These are phyloP conservation scores for Linnemannia exigua DNA, from an alignment of 192 early-diverging fungal genomes.

Conservation along the genomic window DNA sequence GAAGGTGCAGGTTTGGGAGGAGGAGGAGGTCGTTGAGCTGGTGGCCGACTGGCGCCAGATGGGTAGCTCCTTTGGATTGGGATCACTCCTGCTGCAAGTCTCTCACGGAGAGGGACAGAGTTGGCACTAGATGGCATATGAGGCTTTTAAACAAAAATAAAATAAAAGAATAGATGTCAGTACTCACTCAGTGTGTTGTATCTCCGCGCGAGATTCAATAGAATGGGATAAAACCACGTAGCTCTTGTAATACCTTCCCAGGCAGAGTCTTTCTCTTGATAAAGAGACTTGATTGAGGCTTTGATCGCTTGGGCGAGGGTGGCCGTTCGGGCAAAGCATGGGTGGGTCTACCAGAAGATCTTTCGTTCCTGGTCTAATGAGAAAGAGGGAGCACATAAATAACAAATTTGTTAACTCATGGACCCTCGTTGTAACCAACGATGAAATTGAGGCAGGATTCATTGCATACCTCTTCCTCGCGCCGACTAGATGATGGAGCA, in stretches of 20 bases:
- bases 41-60: neutral
- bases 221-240: neutral
- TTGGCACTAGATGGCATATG: neutral
- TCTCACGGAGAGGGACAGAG: constrained; percentile 26
- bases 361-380: neutral
- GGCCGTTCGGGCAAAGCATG: constrained; percentile 11
- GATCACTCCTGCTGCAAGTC: constrained; percentile 35
- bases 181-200: neutral
- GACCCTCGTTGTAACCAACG: too few species aligned
- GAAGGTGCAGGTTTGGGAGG: constrained; percentile 28
- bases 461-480: neutral
- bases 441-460: neutral
- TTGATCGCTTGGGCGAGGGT: constrained; percentile 32
- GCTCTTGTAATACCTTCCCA: constrained; percentile 16
- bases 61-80: constrained; percentile 45
- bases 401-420: too few species aligned
- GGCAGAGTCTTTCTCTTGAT: constrained; percentile 41
- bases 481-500: neutral
- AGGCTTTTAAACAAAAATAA: neutral
- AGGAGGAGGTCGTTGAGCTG: neutral
- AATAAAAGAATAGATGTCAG: neutral
- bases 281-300: constrained; percentile 29
- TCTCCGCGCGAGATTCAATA: neutral
- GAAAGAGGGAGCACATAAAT: neutral
- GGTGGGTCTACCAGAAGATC: neutral